phyloP scores from a whole-genome alignment of 371 early-diverging fungal species.

The Lichtheimia hyalospora region DNA sequence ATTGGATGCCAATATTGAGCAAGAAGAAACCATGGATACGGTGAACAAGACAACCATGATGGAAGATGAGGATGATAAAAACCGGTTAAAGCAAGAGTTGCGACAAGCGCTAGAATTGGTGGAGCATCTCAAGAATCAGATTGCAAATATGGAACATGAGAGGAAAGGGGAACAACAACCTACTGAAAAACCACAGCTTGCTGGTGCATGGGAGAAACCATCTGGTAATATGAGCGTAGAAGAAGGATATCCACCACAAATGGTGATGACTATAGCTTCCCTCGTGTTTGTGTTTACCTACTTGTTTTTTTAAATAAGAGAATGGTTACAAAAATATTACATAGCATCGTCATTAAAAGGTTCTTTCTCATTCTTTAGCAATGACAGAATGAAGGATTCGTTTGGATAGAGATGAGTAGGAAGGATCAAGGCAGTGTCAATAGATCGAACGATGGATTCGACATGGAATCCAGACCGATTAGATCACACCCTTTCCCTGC shows the following conservation, averaged over 20 bases:
- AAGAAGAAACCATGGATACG: background rate
- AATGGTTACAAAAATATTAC: no score
- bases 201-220: constrained; percentile 23
- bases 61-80: constrained; percentile 3
- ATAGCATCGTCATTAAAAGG: no score
- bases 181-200: constrained; percentile 10
- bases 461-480: no score
- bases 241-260: constrained; percentile 53
- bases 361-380: no score
- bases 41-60: background rate
- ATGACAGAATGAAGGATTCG: no score
- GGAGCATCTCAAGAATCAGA: background rate
- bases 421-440: no score
- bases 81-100: constrained; percentile 1
- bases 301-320: constrained; percentile 53
- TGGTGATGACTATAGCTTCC: constrained; percentile 40
- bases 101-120: background rate
- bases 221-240: constrained; percentile 51
- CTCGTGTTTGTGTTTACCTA: constrained; percentile 48
- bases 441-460: no score
- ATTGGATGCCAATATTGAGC: background rate
- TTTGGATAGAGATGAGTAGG: no score
- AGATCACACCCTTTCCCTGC: background rate
- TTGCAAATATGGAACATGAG: background rate
- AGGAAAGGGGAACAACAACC: background rate